Evolutionary conservation across 805 yeast genomes (phyloP).

Genomic region (Kodamaea lidongshanica): DNA sequence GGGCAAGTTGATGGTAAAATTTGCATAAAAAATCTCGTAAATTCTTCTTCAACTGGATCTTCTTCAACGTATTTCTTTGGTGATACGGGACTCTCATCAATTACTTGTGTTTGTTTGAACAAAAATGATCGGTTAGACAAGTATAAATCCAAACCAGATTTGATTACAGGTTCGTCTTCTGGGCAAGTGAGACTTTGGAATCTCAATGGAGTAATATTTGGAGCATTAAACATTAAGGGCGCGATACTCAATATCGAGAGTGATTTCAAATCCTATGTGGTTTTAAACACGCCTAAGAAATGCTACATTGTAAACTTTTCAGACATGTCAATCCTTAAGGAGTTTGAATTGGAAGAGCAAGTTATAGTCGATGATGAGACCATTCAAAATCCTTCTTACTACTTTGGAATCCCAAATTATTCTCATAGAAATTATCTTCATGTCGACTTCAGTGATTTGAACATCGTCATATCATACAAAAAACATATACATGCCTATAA

Average conservation of each 20-base stretch:
- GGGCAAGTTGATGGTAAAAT: slow-evolving; percentile 26
- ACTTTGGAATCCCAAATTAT: slow-evolving; percentile 8
- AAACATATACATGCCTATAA: slow-evolving; percentile 20
- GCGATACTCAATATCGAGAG: slow-evolving; percentile 16
- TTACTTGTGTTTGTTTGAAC: slow-evolving; percentile 17
- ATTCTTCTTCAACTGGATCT: slow-evolving; percentile 26
- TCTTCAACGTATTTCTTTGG: slow-evolving; percentile 16
- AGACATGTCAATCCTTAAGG: slow-evolving; percentile 6
- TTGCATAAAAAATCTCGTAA: slow-evolving; percentile 27
- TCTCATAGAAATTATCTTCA: slow-evolving; percentile 15
- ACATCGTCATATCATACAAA: slow-evolving; percentile 20
- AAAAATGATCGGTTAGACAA: slow-evolving; percentile 18
- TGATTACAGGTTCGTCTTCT: slow-evolving; percentile 18
- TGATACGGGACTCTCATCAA: slow-evolving; percentile 10
- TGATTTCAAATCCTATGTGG: slow-evolving; percentile 22
- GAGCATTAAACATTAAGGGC: slow-evolving; percentile 9
- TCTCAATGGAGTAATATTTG: slow-evolving; percentile 15
- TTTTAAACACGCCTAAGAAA: slow-evolving; percentile 14
- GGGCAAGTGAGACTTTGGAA: slow-evolving; percentile 26
- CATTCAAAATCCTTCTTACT: slow-evolving; percentile 4
- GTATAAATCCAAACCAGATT: slow-evolving; percentile 19
- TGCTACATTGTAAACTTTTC: slow-evolving; percentile 17
- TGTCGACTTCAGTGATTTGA: slow-evolving; percentile 29
- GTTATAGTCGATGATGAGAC: slow-evolving; percentile 9
- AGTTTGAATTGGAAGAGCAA: slow-evolving; percentile 14